Base-by-base conservation (phyloP, 1,139 yeast species). In the Diutina neorugosa region DNA sequence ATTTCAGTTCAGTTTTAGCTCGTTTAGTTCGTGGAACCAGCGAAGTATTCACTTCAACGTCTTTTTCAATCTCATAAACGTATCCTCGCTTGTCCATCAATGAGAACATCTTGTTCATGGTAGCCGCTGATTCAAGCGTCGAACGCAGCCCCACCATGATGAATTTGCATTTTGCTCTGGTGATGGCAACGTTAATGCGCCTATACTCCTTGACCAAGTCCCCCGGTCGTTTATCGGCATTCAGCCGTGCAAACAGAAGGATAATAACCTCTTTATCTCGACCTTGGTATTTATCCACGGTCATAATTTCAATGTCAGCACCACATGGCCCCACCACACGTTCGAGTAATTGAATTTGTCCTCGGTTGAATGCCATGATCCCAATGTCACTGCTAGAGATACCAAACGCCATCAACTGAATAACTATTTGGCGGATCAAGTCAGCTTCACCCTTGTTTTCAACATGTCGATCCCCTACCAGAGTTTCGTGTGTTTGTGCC, bases 271-370 rank as follows among this genome's bases (percentile, higher is more conserved):
- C 94, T 65, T 90, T 93, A 65, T 94, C 99, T 54, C 97, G 76
- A 0, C 98, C 99, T 67, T 94, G 98, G 59, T 86, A 93, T 58
- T 88, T 93, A 65, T 94, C 99, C 0, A 97, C 98, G 0, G 98
- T 94, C 56, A 93, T 70, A 25, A 88, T 76, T 60, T 93, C 98
- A 44, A 93, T 69, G 0, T 73, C 77, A 3, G 67, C 63, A 0
- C 65, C 57, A 44, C 86, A 69, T 16, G 48, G 14, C 16, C n/a
- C 9, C 4, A 44, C n/a, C 31, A 69, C 65, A 14, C 77, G 70
- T 50, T 73, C 72, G 52, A 89, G 69, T 11, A 81, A 65, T 41
- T 80, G 67, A 50, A 93, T 68, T 63, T 93, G 99, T 0, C 93
- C 87, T 49, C 96, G 73, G 65, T 94, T 91, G 53, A 89, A 80